Percentiles rank a stretch among this genome's conserved stretches.
Conservation (phyloP, 345 rosid genomes). For the Bruguiera gymnorhiza region DNA sequence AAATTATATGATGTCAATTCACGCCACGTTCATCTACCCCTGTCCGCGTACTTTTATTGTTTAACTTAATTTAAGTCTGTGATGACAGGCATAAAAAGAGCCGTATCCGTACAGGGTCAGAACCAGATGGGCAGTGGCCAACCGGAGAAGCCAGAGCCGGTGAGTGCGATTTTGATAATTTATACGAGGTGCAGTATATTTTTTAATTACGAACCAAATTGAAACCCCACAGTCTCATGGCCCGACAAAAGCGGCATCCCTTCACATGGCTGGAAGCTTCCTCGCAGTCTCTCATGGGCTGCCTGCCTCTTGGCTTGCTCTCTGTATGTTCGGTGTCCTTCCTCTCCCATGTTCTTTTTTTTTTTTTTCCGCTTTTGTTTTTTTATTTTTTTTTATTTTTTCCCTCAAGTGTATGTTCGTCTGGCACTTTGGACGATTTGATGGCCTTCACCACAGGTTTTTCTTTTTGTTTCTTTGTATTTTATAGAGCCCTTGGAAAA, state of each 20-base stretch:
- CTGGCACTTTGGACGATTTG: too few species aligned
- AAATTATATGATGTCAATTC: too few species aligned
- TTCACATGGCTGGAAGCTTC: constrained; percentile 33
- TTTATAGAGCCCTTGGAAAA: neutral
- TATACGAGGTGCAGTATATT: too few species aligned
- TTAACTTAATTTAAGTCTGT: neutral
- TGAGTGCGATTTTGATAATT: neutral
- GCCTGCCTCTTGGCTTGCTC: neutral
- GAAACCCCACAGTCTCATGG: constrained; percentile 30
- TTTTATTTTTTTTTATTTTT: neutral
- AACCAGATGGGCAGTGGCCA: constrained; percentile 13
- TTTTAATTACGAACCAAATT: neutral
- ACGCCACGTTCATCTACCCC: too few species aligned
- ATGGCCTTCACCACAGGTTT: neutral
- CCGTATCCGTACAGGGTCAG: constrained; percentile 31
- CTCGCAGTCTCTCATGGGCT: neutral
- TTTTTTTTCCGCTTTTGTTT: neutral
- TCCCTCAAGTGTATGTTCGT: neutral
- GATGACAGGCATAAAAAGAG: neutral
- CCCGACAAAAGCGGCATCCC: constrained; percentile 43
- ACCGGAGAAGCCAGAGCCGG: constrained; percentile 26
- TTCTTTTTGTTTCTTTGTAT: neutral
- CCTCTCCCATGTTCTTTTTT: neutral
- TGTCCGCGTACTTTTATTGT: too few species aligned
- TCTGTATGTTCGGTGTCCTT: neutral